Evolutionary conservation across 495 filamentous ascomycete species (phyloP).

Genomic region (Neurospora sp.): DNA sequence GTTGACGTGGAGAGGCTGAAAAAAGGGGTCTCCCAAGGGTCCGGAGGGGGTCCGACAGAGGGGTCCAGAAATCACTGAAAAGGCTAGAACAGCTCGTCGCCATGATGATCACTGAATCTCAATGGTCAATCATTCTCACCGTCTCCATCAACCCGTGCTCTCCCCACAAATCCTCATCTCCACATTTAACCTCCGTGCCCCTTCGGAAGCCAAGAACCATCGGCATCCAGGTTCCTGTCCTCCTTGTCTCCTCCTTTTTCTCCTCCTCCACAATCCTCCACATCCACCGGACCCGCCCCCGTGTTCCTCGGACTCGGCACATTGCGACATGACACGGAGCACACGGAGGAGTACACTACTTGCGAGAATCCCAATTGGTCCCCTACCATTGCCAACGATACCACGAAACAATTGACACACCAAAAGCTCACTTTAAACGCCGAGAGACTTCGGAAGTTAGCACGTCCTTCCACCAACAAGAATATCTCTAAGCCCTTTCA

Average conservation of each 20-base stretch:
- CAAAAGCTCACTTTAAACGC: neutral
- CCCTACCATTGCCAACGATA: neutral
- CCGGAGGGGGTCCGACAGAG: neutral
- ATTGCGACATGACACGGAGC: neutral
- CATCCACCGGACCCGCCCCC: conserved; percentile 5
- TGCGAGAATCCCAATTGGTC: neutral
- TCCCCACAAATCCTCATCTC: conserved; percentile 24
- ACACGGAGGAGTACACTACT: neutral
- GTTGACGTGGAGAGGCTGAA: neutral
- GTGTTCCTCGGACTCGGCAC: neutral
- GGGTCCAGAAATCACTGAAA: neutral
- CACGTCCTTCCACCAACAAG: neutral
- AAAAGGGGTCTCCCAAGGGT: neutral
- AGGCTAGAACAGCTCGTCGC: neutral
- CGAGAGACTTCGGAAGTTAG: neutral
- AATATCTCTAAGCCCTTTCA: neutral
- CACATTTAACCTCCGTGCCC: conserved; percentile 11
- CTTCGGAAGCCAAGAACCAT: conserved; percentile 14
- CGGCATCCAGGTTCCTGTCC: neutral
- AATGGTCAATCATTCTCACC: neutral
- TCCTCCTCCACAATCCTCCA: neutral
- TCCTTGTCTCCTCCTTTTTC: neutral
- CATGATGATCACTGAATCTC: neutral
- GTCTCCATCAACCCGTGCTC: conserved; percentile 3
- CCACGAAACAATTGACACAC: neutral